phyloP scores from a whole-genome alignment of 495 filamentous ascomycete genomes.

The Aspergillus affinis region DNA sequence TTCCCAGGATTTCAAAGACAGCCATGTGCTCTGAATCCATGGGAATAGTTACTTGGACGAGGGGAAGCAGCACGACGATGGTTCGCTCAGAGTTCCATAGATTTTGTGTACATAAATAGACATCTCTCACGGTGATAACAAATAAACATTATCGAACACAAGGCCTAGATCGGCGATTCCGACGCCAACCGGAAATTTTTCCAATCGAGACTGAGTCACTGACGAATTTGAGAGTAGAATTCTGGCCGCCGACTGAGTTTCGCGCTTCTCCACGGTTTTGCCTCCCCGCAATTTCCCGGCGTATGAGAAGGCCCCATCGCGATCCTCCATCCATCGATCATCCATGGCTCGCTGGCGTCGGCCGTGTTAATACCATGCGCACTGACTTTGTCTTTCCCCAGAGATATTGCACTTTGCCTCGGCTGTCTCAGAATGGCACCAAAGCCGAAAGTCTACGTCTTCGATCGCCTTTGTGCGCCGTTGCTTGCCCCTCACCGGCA shows the following conservation, averaged over 20 bases:
- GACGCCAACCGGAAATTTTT: not conserved
- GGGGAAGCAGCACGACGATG: not conserved
- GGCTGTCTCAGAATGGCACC: conserved; percentile 24
- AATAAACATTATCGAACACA: not conserved
- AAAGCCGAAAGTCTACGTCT: conserved; percentile 6
- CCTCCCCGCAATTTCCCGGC: not conserved
- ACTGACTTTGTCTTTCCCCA: not conserved
- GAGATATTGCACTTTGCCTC: conserved; percentile 25
- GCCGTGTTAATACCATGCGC: not conserved
- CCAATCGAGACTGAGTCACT: not conserved
- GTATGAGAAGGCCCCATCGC: not conserved
- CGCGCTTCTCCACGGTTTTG: not conserved
- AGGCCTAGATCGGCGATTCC: not conserved
- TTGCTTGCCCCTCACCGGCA: not conserved
- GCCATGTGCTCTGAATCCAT: not conserved
- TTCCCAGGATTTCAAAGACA: not conserved
- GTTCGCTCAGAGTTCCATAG: not conserved
- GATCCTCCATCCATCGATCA: not conserved
- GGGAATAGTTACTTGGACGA: not conserved
- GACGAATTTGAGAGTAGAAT: too few relatives aligned
- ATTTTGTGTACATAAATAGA: not conserved
- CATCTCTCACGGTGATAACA: not conserved
- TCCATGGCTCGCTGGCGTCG: not conserved
- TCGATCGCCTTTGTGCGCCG: not conserved
- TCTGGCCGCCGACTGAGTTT: not conserved